These are phyloP conservation scores for Beauveria scarabaeidicola DNA, from an alignment of 2,329 filamentous ascomycete genomes.

Conservation along the genomic window DNA sequence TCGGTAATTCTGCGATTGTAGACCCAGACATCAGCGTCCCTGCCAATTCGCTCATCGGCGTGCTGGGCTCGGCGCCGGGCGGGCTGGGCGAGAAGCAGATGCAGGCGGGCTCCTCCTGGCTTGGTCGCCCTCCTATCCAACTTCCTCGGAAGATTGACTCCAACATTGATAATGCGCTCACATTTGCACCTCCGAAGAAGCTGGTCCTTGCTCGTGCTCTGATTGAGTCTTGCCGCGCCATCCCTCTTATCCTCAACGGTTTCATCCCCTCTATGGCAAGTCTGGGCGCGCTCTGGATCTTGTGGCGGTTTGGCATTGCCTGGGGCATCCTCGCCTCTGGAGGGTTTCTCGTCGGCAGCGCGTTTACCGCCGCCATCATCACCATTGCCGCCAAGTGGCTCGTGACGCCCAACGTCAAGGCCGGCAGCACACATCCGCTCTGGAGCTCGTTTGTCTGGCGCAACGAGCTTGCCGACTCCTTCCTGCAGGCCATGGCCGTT, in stretches of 20 bases:
- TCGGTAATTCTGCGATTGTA: slow-evolving; percentile 17
- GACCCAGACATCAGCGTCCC: slow-evolving; percentile 13
- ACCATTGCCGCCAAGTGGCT: slow-evolving; percentile 16
- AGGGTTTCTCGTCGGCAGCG: slow-evolving; percentile 8
- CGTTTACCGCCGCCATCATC: slow-evolving; percentile 7
- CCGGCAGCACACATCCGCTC: slow-evolving; percentile 16
- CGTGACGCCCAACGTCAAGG: slow-evolving; percentile 13
- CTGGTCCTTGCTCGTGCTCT: slow-evolving; percentile 13
- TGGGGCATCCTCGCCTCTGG: slow-evolving; percentile 13
- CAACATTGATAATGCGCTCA: slow-evolving; percentile 14
- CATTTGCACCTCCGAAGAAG: slow-evolving; percentile 14
- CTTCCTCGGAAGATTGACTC: slow-evolving; percentile 13
- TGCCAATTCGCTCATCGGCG: slow-evolving; percentile 14
- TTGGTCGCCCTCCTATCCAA: slow-evolving; percentile 16
- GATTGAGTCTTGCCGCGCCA: slow-evolving; percentile 14
- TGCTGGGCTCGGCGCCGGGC: slow-evolving; percentile 14
- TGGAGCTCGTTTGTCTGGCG: slow-evolving; percentile 19
- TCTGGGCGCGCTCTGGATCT: slow-evolving; percentile 9
- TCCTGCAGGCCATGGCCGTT: slow-evolving; percentile 36
- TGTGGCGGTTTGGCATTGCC: slow-evolving; percentile 12
- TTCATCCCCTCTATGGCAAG: slow-evolving; percentile 3
- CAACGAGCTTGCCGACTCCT: slow-evolving; percentile 47
- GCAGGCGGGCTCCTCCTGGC: slow-evolving; percentile 16
- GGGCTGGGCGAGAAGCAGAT: slow-evolving; percentile 12
- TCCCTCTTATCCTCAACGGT: slow-evolving; percentile 13